A percentile compares a stretch with the other conserved stretches of the same genome.
Evolutionary conservation across 108 stramenopile species (phyloP).

Genomic region (Cyclotella sp.): DNA sequence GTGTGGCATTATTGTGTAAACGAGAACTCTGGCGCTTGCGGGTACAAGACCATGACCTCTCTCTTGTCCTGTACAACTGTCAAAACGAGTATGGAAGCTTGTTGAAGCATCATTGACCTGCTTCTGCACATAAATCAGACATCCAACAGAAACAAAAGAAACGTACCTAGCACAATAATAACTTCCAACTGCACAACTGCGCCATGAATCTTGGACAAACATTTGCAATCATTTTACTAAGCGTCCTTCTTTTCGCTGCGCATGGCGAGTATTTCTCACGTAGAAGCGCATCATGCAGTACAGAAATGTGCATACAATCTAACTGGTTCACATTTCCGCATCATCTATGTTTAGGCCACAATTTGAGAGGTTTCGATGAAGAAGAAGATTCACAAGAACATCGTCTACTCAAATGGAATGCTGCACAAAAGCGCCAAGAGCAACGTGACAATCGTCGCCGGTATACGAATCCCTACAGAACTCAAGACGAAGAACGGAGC

Average conservation of each 20-base stretch:
- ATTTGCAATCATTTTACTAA: not conserved
- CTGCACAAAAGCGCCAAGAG: slow-evolving; percentile 3
- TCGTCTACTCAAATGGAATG: slow-evolving; percentile 8
- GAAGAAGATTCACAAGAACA: not conserved
- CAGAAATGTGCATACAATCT: not conserved
- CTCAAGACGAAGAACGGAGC: not conserved
- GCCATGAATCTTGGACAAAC: not conserved
- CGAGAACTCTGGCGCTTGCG: too few species aligned
- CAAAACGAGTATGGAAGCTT: too few species aligned
- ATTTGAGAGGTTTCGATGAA: not conserved
- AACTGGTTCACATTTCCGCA: not conserved
- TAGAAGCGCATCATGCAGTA: too few species aligned
- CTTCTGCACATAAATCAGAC: too few species aligned
- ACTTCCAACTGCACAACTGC: too few species aligned
- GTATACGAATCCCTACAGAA: not conserved
- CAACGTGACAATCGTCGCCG: not conserved
- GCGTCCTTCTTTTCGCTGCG: not conserved
- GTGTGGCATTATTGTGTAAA: too few species aligned
- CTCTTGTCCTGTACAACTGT: too few species aligned
- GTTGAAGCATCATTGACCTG: too few species aligned
- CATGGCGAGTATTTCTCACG: not conserved
- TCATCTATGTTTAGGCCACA: not conserved
- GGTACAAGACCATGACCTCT: too few species aligned
- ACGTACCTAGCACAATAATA: too few species aligned
- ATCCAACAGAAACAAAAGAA: too few species aligned